A percentile compares a stretch with the other conserved stretches of the same genome.
These are phyloP conservation scores for Lentinula guzmanii DNA, from an alignment of 768 basidiomycete genomes.

Conservation along the genomic window DNA sequence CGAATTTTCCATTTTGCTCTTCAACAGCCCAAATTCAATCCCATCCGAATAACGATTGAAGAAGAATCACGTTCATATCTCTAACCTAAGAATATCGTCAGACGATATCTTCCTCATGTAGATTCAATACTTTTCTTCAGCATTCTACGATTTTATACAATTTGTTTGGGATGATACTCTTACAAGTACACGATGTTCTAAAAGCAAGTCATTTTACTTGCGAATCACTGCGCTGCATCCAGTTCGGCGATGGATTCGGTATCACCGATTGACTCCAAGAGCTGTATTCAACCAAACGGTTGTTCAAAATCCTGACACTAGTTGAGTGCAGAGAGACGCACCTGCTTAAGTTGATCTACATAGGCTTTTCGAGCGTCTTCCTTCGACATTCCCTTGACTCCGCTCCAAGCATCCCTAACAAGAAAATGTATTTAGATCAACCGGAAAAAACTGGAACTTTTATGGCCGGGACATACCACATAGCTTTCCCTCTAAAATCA, in stretches of 20 bases:
- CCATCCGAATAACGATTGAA: too few species aligned
- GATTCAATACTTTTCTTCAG: too few species aligned
- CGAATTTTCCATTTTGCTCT: too few species aligned
- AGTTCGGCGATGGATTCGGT: conserved; percentile 54
- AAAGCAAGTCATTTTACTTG: not conserved
- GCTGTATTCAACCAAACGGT: not conserved
- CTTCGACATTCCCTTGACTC: conserved; percentile 61
- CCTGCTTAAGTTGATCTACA: conserved; percentile 68
- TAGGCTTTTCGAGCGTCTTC: conserved; percentile 73
- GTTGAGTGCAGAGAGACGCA: conserved; percentile 21
- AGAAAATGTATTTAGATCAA: conserved; percentile 9
- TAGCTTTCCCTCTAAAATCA: conserved; percentile 84
- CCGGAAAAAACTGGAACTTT: not conserved
- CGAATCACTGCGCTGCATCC: conserved; percentile 30
- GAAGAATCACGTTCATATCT: too few species aligned
- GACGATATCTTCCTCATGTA: too few species aligned
- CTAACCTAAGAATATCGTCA: too few species aligned
- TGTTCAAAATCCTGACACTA: not conserved
- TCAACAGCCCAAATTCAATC: too few species aligned
- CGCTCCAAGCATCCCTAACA: conserved; percentile 81
- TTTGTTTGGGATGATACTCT: not conserved
- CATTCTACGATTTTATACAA: too few species aligned
- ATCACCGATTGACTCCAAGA: conserved; percentile 11
- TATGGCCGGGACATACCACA: conserved; percentile 56
- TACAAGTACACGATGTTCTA: not conserved